Evolutionary conservation across 1,139 yeast genomes (phyloP), one percentile per base, ranked within the genome.

Genomic region (Pichia sp.): DNA sequence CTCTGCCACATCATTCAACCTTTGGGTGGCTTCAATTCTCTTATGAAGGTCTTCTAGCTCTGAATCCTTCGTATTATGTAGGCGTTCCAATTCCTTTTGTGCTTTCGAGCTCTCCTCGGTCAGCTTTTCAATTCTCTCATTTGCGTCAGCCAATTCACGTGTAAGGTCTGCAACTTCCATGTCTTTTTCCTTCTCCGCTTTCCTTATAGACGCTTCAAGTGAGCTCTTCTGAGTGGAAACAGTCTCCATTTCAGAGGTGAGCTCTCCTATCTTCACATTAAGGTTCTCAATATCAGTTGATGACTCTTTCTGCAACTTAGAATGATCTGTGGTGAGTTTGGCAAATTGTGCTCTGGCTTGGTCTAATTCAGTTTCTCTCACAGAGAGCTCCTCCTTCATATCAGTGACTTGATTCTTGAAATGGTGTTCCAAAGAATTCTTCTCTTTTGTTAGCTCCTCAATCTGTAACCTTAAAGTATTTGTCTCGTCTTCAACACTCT

Each of bases 1-100:
- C 14, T 30, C 35, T 6, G 34, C 29, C 16, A 26, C 12, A 9
- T 23, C 23, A 4, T 32, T 32, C 9, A 33, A 29, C 8, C 37
- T 32, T 2, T 22, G 25, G 11, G 37, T 29, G 16, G 12, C 28
- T n/a, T 34, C 34, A 24, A 34, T 29, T 33, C 25, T 37, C 16
- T 21, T 18, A 16, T 34, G 22, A 6, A 29, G 17, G 20, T 17
- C 26, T 3, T 16, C 14, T 17, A 31, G 13, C 14, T 41, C 33
- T 7, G 18, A 6, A 1, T 15, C 25, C 5, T 27, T 10, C 6
- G 14, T 27, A 4, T 6, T 15, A 3, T 8, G 14, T 8, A 9
- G 4, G 3, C 9, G 8, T 10, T 27, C 20, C 9, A 8, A 8
- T 27, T 23, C 26, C 7, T 10, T 23, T n/a, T n/a, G n/a, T n/a